phyloP scores from a whole-genome alignment of 345 rosid genomes.

The Adansonia digitata region DNA sequence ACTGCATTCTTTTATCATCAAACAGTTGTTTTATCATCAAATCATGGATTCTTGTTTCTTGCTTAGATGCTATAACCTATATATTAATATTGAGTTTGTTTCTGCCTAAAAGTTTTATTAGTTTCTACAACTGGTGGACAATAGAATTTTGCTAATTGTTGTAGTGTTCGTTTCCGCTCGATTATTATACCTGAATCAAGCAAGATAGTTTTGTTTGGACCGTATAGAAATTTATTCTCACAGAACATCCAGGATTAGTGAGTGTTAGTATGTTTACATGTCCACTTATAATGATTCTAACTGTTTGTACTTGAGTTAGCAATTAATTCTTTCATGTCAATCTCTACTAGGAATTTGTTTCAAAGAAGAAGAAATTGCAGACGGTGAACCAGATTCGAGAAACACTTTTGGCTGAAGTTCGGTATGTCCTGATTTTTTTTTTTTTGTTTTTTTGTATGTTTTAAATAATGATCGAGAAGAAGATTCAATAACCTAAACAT shows the following conservation, averaged over 20 bases:
- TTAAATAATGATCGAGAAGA: neutral
- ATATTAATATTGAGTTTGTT: neutral
- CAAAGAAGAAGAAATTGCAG: conserved; percentile 36
- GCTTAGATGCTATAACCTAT: neutral
- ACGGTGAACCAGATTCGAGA: conserved; percentile 30
- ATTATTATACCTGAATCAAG: neutral
- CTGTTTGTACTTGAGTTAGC: neutral
- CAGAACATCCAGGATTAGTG: neutral
- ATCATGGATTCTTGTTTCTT: neutral
- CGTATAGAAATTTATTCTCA: neutral
- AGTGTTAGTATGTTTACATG: neutral
- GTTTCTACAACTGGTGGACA: neutral
- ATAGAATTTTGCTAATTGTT: neutral
- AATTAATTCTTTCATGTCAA: conserved; percentile 2
- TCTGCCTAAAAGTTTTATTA: neutral
- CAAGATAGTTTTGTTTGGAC: neutral
- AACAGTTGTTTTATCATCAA: neutral
- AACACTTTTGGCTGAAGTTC: conserved; percentile 37
- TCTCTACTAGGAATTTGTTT: conserved; percentile 34
- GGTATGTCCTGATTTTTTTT: conserved; percentile 20
- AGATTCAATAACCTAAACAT: neutral
- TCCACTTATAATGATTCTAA: neutral
- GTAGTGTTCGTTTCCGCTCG: neutral
- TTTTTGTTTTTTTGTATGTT: neutral
- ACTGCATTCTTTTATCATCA: neutral